A percentile compares a stretch with the other conserved stretches of the same genome.
Evolutionary conservation across 768 basidiomycete species (phyloP).

Genomic region (Tricholoma furcatifolium): DNA sequence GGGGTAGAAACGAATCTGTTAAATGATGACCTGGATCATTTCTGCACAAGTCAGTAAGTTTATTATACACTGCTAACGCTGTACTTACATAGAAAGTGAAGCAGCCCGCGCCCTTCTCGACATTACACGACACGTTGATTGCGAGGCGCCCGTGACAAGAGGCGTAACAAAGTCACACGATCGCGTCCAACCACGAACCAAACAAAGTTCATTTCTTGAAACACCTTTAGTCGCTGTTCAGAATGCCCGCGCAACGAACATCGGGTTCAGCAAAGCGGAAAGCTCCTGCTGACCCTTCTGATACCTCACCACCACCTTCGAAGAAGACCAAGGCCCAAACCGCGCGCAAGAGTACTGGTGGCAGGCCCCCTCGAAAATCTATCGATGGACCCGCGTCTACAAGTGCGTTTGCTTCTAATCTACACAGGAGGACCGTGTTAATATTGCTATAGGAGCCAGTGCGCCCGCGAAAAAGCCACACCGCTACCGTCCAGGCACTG

Average conservation of each 20-base stretch:
- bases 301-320: conserved; percentile 44
- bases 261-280: conserved; percentile 43
- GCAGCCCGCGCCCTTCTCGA: background rate
- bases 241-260: conserved; percentile 66
- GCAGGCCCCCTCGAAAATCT: conserved; percentile 46
- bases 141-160: background rate
- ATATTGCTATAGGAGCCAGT: background rate
- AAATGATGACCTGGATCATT: conserved; percentile 59
- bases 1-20: conserved; percentile 58
- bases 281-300: conserved; percentile 40
- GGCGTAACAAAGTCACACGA: conserved; percentile 15
- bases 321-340: conserved; percentile 58
- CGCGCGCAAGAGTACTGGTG: conserved; percentile 85
- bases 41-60: conserved; percentile 25
- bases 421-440: background rate
- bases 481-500: conserved; percentile 87
- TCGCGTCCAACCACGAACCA: conserved; percentile 12
- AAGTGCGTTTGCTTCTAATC: background rate
- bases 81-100: too few relatives aligned
- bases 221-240: conserved; percentile 1
- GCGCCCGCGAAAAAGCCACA: conserved; percentile 41
- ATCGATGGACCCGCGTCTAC: conserved; percentile 13
- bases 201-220: conserved; percentile 27
- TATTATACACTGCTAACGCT: too few relatives aligned
- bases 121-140: background rate